These are phyloP conservation scores for Mallotus repandus DNA, from an alignment of 441 rosid genomes.

Conservation along the genomic window DNA sequence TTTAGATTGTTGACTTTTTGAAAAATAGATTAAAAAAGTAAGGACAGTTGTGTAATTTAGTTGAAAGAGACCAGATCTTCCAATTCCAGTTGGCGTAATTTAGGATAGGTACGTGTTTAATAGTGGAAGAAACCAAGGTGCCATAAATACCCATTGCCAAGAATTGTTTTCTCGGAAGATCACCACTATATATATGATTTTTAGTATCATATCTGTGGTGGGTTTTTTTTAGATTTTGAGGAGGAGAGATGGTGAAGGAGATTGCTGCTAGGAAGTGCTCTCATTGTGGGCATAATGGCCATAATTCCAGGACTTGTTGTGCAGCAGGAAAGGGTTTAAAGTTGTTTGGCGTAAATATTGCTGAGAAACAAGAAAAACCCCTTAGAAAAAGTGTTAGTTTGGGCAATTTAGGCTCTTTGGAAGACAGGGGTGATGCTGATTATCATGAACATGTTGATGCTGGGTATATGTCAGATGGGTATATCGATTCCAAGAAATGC, in stretches of 20 bases:
- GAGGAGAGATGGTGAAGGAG: slow-evolving; percentile 35
- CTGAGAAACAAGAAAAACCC: slow-evolving; percentile 25
- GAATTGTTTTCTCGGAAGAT: not conserved
- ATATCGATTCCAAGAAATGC: slow-evolving; percentile 28
- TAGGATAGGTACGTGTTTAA: not conserved
- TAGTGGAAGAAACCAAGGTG: not conserved
- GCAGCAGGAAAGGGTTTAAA: slow-evolving; percentile 32
- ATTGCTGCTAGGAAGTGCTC: slow-evolving; percentile 43
- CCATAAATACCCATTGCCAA: not conserved
- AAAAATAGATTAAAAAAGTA: not conserved
- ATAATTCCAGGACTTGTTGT: slow-evolving; percentile 52
- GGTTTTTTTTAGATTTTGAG: too few species aligned
- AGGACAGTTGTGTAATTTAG: not conserved
- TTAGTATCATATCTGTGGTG: too few species aligned
- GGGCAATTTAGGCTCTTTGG: slow-evolving; percentile 36
- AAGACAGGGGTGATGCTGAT: slow-evolving; percentile 5
- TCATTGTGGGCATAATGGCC: slow-evolving; percentile 50
- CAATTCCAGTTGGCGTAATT: slow-evolving; percentile 2
- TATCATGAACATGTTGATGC: slow-evolving; percentile 24
- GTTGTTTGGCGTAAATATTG: slow-evolving; percentile 59
- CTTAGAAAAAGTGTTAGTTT: slow-evolving; percentile 48
- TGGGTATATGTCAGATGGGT: slow-evolving; percentile 59
- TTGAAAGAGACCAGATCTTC: slow-evolving; percentile 2
- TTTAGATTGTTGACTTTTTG: not conserved
- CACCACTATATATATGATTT: too few species aligned